A percentile compares a stretch with the other conserved stretches of the same genome.
phyloP scores from a whole-genome alignment of 2,329 filamentous ascomycete species.

The Aspergillus japonicus region DNA sequence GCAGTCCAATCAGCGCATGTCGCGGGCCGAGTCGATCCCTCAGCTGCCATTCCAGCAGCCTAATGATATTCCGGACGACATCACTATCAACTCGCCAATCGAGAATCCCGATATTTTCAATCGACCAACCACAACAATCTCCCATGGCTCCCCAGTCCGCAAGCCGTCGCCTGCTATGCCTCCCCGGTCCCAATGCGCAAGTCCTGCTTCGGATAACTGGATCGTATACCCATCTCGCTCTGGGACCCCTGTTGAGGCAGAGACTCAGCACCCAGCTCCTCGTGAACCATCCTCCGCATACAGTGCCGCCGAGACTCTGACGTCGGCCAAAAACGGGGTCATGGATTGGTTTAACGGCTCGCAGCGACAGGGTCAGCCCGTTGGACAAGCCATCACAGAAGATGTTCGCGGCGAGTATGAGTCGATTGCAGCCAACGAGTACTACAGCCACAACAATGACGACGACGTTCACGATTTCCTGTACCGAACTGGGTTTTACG shows the following conservation, averaged over 20 bases:
- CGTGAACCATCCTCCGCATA: slow-evolving; percentile 38
- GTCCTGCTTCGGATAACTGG: slow-evolving; percentile 44
- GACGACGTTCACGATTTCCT: slow-evolving; percentile 25
- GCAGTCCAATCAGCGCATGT: slow-evolving; percentile 40
- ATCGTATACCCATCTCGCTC: slow-evolving; percentile 38
- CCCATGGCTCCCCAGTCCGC: slow-evolving; percentile 29
- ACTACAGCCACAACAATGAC: slow-evolving; percentile 34
- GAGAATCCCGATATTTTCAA: slow-evolving; percentile 30
- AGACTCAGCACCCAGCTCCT: slow-evolving; percentile 23
- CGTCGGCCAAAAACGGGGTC: slow-evolving; percentile 28
- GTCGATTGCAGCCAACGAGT: slow-evolving; percentile 35
- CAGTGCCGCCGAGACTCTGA: slow-evolving; percentile 28
- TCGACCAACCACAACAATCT: slow-evolving; percentile 32
- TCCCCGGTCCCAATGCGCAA: slow-evolving; percentile 34
- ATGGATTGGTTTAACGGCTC: slow-evolving; percentile 37
- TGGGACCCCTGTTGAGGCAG: slow-evolving; percentile 28
- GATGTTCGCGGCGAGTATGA: slow-evolving; percentile 39
- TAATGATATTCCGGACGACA: slow-evolving; percentile 29
- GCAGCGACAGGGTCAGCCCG: slow-evolving; percentile 28
- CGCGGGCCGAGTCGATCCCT: slow-evolving; percentile 33
- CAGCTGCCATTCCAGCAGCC: slow-evolving; percentile 31
- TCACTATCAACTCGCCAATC: slow-evolving; percentile 27
- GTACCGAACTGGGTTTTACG: slow-evolving; percentile 22
- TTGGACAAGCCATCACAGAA: slow-evolving; percentile 33
- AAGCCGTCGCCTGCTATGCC: slow-evolving; percentile 30